Conservation (phyloP, 768 basidiomycete genomes). For the Amanita inopinata region DNA sequence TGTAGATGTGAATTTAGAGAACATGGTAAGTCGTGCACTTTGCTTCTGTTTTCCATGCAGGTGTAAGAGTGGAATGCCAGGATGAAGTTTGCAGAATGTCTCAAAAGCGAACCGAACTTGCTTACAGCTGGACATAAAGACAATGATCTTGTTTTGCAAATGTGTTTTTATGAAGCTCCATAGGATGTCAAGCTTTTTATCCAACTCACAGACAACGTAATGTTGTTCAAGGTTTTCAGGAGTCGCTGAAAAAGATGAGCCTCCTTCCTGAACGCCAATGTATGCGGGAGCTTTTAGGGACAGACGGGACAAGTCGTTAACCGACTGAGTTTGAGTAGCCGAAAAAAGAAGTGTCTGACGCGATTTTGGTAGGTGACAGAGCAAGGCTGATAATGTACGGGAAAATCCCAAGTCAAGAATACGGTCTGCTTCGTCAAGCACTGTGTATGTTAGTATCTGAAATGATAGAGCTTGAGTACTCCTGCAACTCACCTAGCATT, state of each 20-base stretch:
- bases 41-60: slow-evolving; percentile 97
- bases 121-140: slow-evolving; percentile 92
- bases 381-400: slow-evolving; percentile 78
- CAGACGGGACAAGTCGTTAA: slow-evolving; percentile 81
- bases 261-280: slow-evolving; percentile 49
- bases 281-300: slow-evolving; percentile 76
- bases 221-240: slow-evolving; percentile 81
- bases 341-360: slow-evolving; percentile 96
- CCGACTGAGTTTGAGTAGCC: slow-evolving; percentile 89
- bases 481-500: slow-evolving; percentile 55
- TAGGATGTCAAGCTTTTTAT: slow-evolving; percentile 82
- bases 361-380: slow-evolving; percentile 83
- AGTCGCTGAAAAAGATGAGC: slow-evolving; percentile 42
- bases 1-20: slow-evolving; percentile 72
- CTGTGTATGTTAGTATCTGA: slow-evolving; percentile 26
- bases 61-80: slow-evolving; percentile 86
- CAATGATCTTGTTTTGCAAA: slow-evolving; percentile 81
- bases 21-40: slow-evolving; percentile 74
- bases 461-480: not conserved
- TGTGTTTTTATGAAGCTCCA: slow-evolving; percentile 96
- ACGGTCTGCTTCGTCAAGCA: slow-evolving; percentile 94
- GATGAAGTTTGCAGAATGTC: slow-evolving; percentile 92
- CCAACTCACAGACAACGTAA: slow-evolving; percentile 74
- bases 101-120: slow-evolving; percentile 97
- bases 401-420: slow-evolving; percentile 96